Base-by-base conservation (phyloP, 1,284 basidiomycete genomes). In the Fomitopsis palustris region DNA sequence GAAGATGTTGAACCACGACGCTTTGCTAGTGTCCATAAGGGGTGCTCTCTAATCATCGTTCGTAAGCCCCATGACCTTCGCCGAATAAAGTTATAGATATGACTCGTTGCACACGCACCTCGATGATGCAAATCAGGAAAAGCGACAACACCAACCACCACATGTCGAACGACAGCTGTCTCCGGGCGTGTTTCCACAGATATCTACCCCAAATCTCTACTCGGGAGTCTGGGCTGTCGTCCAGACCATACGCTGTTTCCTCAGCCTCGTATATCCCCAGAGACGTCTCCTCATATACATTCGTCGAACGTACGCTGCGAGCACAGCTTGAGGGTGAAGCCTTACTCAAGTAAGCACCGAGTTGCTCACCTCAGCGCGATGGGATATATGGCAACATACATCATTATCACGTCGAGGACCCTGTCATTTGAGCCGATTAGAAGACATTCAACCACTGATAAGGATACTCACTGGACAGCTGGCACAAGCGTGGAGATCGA, bases 261-360 rank as follows among this genome's bases (percentile, higher is more conserved):
- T 81, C 79, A 1, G 78, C 76, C 2, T 78, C 75, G 67, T 86
- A 95, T 37, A 96, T 76, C 1, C 93, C 93, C 14, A 95, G 78
- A 0, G 90, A 91, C 60, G 84, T 86, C 68, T 98, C 95, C 72
- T 99, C 96, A 73, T 98, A 98, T 0, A 98, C 96, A 72, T 98
- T 98, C 21, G 96, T 98, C n/a, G 92, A 87, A n/a, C 96, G 91
- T 10, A 99, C 93, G 65, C 89, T 90, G 55, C 16, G 23, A 4
- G 4, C n/a, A n/a, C 4, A 43, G n/a, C 4, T 57, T 19, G 16
- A 16, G 9, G 16, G 42, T 14, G 5, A 49, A 29, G 7, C 12
- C 25, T 49, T 29, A 14, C 29, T 37, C 42, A 1, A n/a, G 27
- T 29, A 49, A 59, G 17, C 52, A 56, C n/a, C n/a, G n/a, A n/a